Percentiles rank a stretch among this genome's conserved stretches.
These are phyloP conservation scores for Rhodosporidiobolus sp. DNA, from an alignment of 768 basidiomycete genomes.

Conservation along the genomic window DNA sequence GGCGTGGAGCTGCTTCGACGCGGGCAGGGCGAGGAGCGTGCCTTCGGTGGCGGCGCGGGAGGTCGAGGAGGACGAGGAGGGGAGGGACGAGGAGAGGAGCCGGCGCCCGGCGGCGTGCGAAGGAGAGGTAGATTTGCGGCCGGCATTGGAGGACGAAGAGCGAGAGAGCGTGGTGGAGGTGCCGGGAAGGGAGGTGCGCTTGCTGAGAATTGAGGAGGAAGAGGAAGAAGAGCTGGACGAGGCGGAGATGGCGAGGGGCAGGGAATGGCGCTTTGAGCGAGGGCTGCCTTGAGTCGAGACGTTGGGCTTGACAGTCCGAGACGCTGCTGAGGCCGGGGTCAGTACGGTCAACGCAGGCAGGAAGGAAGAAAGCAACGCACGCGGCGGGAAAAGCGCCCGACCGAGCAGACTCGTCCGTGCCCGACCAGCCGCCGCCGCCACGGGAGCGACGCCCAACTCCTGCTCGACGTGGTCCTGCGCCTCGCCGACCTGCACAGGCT, in stretches of 20 bases:
- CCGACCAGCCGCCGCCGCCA: background rate
- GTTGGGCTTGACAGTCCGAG: background rate
- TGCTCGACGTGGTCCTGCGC: background rate
- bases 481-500: background rate
- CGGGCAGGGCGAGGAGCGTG: slow-evolving; percentile 10
- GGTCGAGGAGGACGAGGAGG: background rate
- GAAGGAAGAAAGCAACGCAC: slow-evolving; percentile 6
- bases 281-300: background rate
- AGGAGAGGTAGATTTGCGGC: slow-evolving; percentile 9
- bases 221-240: background rate
- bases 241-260: background rate
- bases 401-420: slow-evolving; percentile 11
- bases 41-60: background rate
- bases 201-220: background rate
- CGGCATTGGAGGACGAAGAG: background rate
- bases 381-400: slow-evolving; percentile 20
- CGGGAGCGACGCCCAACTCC: too few species aligned
- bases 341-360: too few species aligned
- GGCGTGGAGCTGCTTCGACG: slow-evolving; percentile 18
- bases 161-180: background rate
- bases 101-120: slow-evolving; percentile 7
- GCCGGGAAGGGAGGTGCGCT: slow-evolving; percentile 2
- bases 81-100: background rate
- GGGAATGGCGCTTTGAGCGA: slow-evolving; percentile 23
- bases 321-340: too few species aligned